Evolutionary conservation across 805 yeast species (phyloP).

Genomic region (Wickerhamomyces silvicola): DNA sequence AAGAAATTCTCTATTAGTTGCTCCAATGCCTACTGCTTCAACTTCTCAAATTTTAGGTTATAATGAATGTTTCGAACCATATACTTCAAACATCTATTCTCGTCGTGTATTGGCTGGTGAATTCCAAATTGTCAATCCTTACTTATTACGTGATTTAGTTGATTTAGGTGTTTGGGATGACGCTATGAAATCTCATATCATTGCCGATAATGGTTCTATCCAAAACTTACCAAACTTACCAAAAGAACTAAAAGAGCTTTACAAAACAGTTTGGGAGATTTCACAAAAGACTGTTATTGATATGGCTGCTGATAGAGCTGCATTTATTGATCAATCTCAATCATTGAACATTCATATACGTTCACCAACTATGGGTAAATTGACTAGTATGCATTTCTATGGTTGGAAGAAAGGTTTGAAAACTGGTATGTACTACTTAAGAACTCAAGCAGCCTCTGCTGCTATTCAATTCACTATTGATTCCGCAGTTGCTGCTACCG

Average conservation of each 20-base stretch:
- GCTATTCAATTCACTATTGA: slow-evolving; percentile 88
- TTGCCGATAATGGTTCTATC: slow-evolving; percentile 78
- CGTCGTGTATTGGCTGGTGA: slow-evolving; percentile 93
- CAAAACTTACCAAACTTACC: slow-evolving; percentile 74
- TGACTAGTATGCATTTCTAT: slow-evolving; percentile 94
- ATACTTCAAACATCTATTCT: slow-evolving; percentile 86
- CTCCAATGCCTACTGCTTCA: slow-evolving; percentile 98
- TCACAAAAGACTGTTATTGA: slow-evolving; percentile 81
- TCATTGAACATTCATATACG: slow-evolving; percentile 79
- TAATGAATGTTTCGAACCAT: slow-evolving; percentile 95
- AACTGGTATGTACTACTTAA: slow-evolving; percentile 94
- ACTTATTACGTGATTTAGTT: slow-evolving; percentile 73
- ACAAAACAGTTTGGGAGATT: slow-evolving; percentile 95
- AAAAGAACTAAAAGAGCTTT: slow-evolving; percentile 62
- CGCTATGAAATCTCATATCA: slow-evolving; percentile 68
- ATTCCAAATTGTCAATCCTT: slow-evolving; percentile 86
- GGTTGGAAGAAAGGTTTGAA: slow-evolving; percentile 96
- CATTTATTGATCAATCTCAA: slow-evolving; percentile 89
- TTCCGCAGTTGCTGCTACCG: slow-evolving; percentile 93
- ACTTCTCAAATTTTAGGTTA: slow-evolving; percentile 93
- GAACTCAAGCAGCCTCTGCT: slow-evolving; percentile 95
- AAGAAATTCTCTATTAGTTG: slow-evolving; percentile 82
- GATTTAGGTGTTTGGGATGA: slow-evolving; percentile 80
- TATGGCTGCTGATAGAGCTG: slow-evolving; percentile 77
- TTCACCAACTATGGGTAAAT: slow-evolving; percentile 89